Base-by-base conservation (phyloP, 495 filamentous ascomycete species). In the Patellaria atrata region DNA sequence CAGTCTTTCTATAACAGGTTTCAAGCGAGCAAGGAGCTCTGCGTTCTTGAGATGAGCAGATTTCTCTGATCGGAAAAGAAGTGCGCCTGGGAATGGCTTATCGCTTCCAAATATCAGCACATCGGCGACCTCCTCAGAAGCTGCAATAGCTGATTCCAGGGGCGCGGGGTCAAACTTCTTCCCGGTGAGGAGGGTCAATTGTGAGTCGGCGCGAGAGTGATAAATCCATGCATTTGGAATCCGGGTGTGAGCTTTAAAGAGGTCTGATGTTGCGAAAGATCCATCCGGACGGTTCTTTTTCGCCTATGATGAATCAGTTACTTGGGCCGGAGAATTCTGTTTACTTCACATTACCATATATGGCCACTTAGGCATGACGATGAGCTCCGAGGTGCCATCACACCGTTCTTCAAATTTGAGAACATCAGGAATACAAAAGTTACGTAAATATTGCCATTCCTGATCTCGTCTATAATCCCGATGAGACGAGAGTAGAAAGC, bases 141-240 rank as follows among this genome's bases (percentile, higher is more conserved):
- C 38, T 10, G 40, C 33, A 8, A 72, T 56, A 3, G 48, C 44
- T 25, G 49, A 64, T 57, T 81, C 75, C 11, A 79, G 48, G 1
- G 68, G 68, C 13, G 70, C 63, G 4, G 75, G 74, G 40, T 75
- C 73, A 21, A 78, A 76, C 37, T 81, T 79, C 54, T 77, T 75
- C 0, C 75, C 75, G 10, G 75, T 81, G 11, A 70, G 55, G 3
- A 81, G 55, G 0, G 66, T 71, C 25, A 79, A 58, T 17, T 73
- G 68, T 14, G 71, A 64, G 37, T 79, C 75, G 1, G 68, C 58
- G 26, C 74, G 58, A 16, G 61, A 65, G 32, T 71, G 61, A 46
- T 78, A 77, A 36, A 62, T 63, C 59, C 72, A 79, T 9, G 67
- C 66, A 30, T 67, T 58, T 3, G 41, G 36, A 9, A 66, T 69